A percentile compares a stretch with the other conserved stretches of the same genome.
These are phyloP conservation scores for Colletotrichum godetiae DNA, from an alignment of 2,329 filamentous ascomycete genomes.

Conservation along the genomic window DNA sequence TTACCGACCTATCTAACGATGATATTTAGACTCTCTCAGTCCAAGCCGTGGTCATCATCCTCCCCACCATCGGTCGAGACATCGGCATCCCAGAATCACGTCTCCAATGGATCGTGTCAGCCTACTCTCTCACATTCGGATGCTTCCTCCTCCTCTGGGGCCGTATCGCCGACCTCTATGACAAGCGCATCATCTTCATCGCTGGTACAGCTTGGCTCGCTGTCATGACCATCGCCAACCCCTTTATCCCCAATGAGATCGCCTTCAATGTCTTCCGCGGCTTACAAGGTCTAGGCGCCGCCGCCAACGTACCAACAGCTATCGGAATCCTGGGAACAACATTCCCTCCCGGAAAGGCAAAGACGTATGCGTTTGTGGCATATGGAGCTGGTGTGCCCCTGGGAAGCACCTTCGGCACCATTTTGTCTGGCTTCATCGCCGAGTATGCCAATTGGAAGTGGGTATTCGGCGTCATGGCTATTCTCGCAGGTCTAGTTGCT, in stretches of 20 bases:
- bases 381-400: slow-evolving; percentile 74
- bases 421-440: slow-evolving; percentile 72
- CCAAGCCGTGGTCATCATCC: slow-evolving; percentile 70
- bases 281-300: slow-evolving; percentile 75
- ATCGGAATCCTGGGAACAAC: slow-evolving; percentile 77
- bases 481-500: slow-evolving; percentile 68
- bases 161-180: slow-evolving; percentile 74
- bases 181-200: slow-evolving; percentile 74
- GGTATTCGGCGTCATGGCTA: slow-evolving; percentile 74
- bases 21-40: slow-evolving; percentile 62
- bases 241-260: slow-evolving; percentile 75
- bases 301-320: slow-evolving; percentile 77
- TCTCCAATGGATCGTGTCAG: slow-evolving; percentile 75
- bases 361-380: slow-evolving; percentile 76
- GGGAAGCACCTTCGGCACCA: slow-evolving; percentile 73
- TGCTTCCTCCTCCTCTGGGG: slow-evolving; percentile 77
- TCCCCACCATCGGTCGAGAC: slow-evolving; percentile 69
- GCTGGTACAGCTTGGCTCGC: slow-evolving; percentile 73
- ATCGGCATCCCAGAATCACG: slow-evolving; percentile 67
- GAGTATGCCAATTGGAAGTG: slow-evolving; percentile 74
- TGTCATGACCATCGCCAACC: slow-evolving; percentile 66
- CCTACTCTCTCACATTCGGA: slow-evolving; percentile 74
- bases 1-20: not conserved
- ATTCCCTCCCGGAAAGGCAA: slow-evolving; percentile 74
- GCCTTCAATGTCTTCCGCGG: slow-evolving; percentile 75